phyloP scores from a whole-genome alignment of 257 asterid genomes.

The Scutellaria minor region DNA sequence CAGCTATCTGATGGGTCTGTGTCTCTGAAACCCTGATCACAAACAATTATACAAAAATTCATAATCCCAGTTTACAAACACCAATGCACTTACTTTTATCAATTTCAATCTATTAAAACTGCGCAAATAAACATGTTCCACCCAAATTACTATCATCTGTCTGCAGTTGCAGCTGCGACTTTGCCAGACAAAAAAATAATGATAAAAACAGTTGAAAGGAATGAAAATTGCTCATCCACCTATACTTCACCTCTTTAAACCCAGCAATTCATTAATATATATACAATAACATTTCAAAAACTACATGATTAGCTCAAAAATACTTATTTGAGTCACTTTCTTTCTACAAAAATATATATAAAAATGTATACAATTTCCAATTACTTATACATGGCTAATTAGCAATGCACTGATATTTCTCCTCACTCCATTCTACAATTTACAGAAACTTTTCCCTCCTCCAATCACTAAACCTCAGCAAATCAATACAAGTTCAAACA shows the following conservation, averaged over 20 bases:
- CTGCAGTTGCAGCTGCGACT: background rate
- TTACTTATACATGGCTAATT: no score
- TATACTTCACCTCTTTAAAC: no score
- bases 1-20: constrained; percentile 90
- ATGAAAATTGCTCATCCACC: no score
- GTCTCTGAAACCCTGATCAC: constrained; percentile 74
- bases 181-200: background rate
- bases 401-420: no score
- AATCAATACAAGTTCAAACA: background rate
- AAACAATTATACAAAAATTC: background rate
- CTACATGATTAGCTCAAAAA: no score
- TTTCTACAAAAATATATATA: no score
- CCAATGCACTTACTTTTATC: background rate
- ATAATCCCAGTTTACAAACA: background rate
- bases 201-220: background rate
- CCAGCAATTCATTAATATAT: no score
- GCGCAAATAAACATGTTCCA: background rate
- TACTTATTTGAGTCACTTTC: no score
- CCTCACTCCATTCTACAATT: background rate
- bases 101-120: background rate
- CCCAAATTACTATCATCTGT: background rate
- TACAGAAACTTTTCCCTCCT: background rate
- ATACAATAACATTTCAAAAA: no score
- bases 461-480: background rate
- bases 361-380: no score